Base-by-base conservation (phyloP, 805 yeast genomes). In the Nakazawaea holstii region DNA sequence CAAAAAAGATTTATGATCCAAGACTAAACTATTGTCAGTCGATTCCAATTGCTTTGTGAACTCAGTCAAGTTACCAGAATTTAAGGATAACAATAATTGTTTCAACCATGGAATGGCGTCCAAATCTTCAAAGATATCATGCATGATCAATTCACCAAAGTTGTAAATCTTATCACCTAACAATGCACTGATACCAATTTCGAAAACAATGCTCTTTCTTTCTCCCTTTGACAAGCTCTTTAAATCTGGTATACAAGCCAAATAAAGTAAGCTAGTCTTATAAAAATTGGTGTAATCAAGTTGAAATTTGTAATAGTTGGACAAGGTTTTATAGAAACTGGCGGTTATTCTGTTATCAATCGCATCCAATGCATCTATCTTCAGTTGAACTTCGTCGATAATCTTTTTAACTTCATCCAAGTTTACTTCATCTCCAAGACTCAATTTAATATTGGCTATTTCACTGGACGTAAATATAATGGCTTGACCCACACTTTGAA, bases 131-230 rank as follows among this genome's bases (percentile, higher is more conserved):
- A 90, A 76, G 41, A 92, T 81, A 39, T 94, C 96, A 66, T 92
- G 98, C 63, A 90, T 80, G 51, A 94, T 76, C 53, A 94, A 77
- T 68, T 94, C 99, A 44, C 98, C 98, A 66, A 94, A 94, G 69
- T 92, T 94, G 72, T 89, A 94, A 56, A 92, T 87, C 59, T 79
- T 82, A 60, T 90, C 96, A 42, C 97, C 98, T 56, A 92, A 73
- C 50, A 94, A 70, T 0, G 97, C 98, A 30, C 96, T 82, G 40
- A 89, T 73, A 50, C 92, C 77, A 55, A 92, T 77, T 55, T 92
- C 95, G 58, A 82, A 80, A 1, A 88, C 87, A 47, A 71, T 62
- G 45, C 55, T 51, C 8, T 14, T 13, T n/a, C 30, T 43, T 39
- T 64, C 67, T 31, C 66, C 69, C 15, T 63, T 61, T 11, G 39